Conservation (phyloP, 306 rosid species). For the Cyclanthera cordifolia region DNA sequence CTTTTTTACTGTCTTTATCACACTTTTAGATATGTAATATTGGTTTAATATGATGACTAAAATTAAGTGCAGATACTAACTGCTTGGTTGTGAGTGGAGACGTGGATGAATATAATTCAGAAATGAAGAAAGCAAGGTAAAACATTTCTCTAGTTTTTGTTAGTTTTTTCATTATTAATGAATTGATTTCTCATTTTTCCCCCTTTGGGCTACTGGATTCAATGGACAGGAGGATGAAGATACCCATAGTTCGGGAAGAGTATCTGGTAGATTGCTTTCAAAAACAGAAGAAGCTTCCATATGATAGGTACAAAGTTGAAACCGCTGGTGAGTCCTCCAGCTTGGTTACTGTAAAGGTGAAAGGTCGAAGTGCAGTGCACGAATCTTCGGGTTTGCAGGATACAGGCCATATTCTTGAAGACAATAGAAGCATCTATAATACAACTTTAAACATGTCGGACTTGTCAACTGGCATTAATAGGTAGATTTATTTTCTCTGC, state of each 20-base stretch:
- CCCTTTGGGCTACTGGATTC: constrained; percentile 18
- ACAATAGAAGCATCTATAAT: constrained; percentile 71
- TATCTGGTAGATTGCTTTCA: constrained; percentile 72
- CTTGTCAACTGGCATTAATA: constrained; percentile 72
- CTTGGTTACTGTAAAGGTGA: constrained; percentile 86
- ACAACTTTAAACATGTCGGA: constrained; percentile 91
- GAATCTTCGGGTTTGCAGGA: constrained; percentile 85
- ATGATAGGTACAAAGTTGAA: constrained; percentile 67
- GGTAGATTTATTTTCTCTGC: constrained; percentile 24
- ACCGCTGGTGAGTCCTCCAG: constrained; percentile 55
- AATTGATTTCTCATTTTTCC: not conserved
- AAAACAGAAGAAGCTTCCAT: constrained; percentile 67
- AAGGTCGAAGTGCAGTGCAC: constrained; percentile 83
- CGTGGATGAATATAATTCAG: constrained; percentile 41
- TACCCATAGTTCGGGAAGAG: constrained; percentile 79
- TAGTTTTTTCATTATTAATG: constrained; percentile 11
- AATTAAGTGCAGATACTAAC: constrained; percentile 55
- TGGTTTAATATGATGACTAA: constrained; percentile 10
- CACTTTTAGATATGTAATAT: constrained; percentile 3
- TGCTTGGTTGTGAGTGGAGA: constrained; percentile 76
- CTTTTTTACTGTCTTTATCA: constrained; percentile 7
- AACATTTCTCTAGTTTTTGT: constrained; percentile 18
- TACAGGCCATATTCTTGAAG: constrained; percentile 86
- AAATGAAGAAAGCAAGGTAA: constrained; percentile 76
- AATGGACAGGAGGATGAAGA: constrained; percentile 64